Conservation (phyloP, 768 basidiomycete species). For the Pleurotus giganteus region DNA sequence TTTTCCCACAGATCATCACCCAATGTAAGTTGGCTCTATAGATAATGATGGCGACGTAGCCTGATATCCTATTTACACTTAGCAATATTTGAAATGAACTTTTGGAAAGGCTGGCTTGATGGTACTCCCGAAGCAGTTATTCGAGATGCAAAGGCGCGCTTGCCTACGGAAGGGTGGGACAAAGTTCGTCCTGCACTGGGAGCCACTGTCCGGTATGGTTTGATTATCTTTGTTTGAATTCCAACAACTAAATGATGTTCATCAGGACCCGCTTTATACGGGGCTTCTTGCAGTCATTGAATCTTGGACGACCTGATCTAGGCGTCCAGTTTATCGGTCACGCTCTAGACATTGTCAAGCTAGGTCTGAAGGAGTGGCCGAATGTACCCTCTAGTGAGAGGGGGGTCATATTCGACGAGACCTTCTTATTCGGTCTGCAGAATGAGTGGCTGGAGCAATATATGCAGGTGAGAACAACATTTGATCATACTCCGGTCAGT, state of each 20-base stretch:
- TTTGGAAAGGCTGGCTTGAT: neutral
- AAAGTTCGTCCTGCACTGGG: conserved; percentile 5
- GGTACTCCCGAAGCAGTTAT: neutral
- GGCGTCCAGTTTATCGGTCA: conserved; percentile 33
- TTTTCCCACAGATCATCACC: neutral
- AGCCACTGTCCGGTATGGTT: conserved; percentile 1
- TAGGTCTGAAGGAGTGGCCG: conserved; percentile 38
- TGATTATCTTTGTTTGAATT: neutral
- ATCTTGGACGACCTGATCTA: conserved; percentile 13
- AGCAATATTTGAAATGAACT: neutral
- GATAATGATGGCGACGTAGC: neutral
- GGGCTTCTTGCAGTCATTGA: conserved; percentile 26
- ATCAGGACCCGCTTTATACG: conserved; percentile 39
- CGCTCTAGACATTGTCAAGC: conserved; percentile 38
- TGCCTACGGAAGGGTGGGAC: neutral
- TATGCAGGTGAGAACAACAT: conserved; percentile 25
- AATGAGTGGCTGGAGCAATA: conserved; percentile 29
- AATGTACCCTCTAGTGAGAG: conserved; percentile 35
- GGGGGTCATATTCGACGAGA: conserved; percentile 40
- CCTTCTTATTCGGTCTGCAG: conserved; percentile 42
- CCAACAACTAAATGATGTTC: conserved; percentile 1
- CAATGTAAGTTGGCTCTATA: neutral
- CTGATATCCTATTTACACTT: neutral
- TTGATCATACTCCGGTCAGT: neutral
- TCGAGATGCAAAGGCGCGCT: neutral